Base-by-base conservation (phyloP, 768 basidiomycete species). In the Plicaturopsis crispa region DNA sequence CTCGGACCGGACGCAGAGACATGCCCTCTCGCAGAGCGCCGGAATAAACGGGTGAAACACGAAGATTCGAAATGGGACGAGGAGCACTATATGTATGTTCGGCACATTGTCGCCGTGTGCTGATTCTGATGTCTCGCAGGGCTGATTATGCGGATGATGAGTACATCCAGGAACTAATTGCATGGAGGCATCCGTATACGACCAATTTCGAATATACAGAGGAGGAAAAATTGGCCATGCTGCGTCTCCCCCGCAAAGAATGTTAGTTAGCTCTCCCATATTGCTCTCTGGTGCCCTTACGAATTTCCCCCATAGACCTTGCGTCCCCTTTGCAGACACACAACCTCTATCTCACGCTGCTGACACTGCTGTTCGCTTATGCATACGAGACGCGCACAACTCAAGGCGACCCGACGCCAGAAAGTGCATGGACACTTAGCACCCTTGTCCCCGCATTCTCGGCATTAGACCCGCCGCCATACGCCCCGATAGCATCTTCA, bases 361-460 rank as follows among this genome's bases (percentile, higher is more conserved):
- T 81, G 40, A 75, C 79, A 5, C 51, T 92, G 6, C 69, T 92
- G 14, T 88, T 88, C 59, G 70, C 85, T n/a, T 80, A 82, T 51
- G 73, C 77, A 4, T 92, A 92, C 54, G 88, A 92, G 44, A 67
- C 73, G 35, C 78, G 87, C 28, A 86, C 81, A 4, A 86, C 79
- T 0, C 78, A 81, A 44, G 66, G 69, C 34, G 88, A 92, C 43
- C 76, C 86, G n/a, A 88, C 84, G 3, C 72, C 85, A 5, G 89
- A 92, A 57, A 90, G 88, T 54, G 81, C 84, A 11, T 92, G 88
- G 88, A 92, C 89, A 2, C 69, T 92, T 38, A 71, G 77, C 46
- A 68, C 62, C 21, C 68, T 92, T 36, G 75, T 74, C 10, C 80
- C 88, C 33, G 75, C 78, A 2, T 87, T 92, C 59, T 78, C 88